Evolutionary conservation across 805 yeast genomes (phyloP), one percentile per base, ranked within the genome.

Genomic region (Pichia insulana): DNA sequence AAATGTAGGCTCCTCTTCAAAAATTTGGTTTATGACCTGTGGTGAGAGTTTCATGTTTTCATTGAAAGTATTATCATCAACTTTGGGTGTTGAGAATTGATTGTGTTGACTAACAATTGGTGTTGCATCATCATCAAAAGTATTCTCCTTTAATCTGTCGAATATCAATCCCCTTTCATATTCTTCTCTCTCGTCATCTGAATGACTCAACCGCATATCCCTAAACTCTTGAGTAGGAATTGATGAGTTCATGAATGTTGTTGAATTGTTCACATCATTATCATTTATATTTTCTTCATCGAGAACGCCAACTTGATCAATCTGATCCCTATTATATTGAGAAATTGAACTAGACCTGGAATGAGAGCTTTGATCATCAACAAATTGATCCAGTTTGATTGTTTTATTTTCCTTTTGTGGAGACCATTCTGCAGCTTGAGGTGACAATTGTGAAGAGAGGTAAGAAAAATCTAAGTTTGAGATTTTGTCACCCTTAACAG

Each of bases 391-490:
- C 9, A 43, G 35, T 18, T 35, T 32, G 11, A 28, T 30, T 13
- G 35, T 37, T 18, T 35, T 39, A 26, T 31, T 43, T 11, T 43
- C 43, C 22, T 50, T 48, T 25, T 45, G 50, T 11, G 42, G 37
- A 9, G 51, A 48, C 64, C 62, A 59, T 6, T 59, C 51, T 7
- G 59, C 59, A 12, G 63, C 58, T 53, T 53, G 53, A 28, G 59
- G 58, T 4, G 59, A 57, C 19, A 54, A 31, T 36, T 53, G 55
- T 6, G 53, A 51, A 3, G 52, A 35, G 2, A 56, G 44, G 33
- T 59, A 55, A 3, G 52, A 50, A 43, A 52, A 60, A 34, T 58
- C 62, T 22, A 49, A 53, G 27, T 49, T 51, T 5, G 54, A 46
- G 2, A 50, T 46, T 37, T 34, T 33, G 13, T 30, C 30, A 26